Conservation (phyloP, 106 monocot species). For the Dioscorea dumetorum region DNA sequence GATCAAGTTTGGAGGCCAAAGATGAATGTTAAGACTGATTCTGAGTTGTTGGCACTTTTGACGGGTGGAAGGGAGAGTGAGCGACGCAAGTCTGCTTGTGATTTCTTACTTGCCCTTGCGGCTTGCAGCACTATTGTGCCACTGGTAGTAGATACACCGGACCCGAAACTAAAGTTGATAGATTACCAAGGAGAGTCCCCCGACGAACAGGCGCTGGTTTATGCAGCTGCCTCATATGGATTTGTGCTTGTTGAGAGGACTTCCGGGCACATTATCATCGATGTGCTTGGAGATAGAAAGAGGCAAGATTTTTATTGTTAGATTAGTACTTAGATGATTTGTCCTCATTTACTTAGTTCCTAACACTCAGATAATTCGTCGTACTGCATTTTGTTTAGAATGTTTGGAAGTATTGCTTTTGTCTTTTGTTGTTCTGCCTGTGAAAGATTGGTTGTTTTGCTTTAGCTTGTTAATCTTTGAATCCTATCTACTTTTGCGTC, state of each 20-base stretch:
- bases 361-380: too few relatives aligned
- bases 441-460: too few relatives aligned
- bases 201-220: slow-evolving; percentile 47
- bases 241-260: slow-evolving; percentile 37
- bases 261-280: slow-evolving; percentile 33
- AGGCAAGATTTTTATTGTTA: slow-evolving; percentile 15
- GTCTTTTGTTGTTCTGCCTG: too few relatives aligned
- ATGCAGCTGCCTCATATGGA: slow-evolving; percentile 45
- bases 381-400: too few relatives aligned
- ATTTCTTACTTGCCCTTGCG: slow-evolving; percentile 55
- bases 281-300: slow-evolving; percentile 29
- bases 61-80: slow-evolving; percentile 8
- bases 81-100: slow-evolving; percentile 11
- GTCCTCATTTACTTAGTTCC: too few relatives aligned
- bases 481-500: too few relatives aligned
- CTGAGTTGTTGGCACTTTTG: slow-evolving; percentile 8
- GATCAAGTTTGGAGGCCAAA: slow-evolving; percentile 42
- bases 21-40: slow-evolving; percentile 16
- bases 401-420: too few relatives aligned
- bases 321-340: background rate
- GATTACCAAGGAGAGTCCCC: slow-evolving; percentile 58
- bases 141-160: slow-evolving; percentile 13
- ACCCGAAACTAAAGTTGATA: slow-evolving; percentile 18
- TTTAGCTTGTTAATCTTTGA: too few relatives aligned
- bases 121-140: slow-evolving; percentile 51